phyloP scores from a whole-genome alignment of 805 yeast species.

The Wickerhamomyces xylosicus region DNA sequence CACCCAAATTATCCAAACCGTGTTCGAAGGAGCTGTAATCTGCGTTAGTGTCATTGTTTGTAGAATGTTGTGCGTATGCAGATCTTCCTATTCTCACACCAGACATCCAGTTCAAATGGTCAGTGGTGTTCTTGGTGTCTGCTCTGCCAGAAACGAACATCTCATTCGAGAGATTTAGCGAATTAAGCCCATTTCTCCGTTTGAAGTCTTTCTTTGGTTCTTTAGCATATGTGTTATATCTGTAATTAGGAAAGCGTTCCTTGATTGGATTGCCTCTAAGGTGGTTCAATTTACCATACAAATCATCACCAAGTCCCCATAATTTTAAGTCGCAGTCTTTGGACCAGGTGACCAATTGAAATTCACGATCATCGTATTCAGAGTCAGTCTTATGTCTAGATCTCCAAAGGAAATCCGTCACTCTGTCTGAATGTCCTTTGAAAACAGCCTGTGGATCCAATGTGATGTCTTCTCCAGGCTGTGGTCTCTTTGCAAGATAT shows the following conservation, averaged over 20 bases:
- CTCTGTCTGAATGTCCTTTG: constrained; percentile 75
- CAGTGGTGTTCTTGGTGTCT: constrained; percentile 29
- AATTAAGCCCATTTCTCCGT: too few species aligned
- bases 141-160: constrained; percentile 30
- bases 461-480: constrained; percentile 19
- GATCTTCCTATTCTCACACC: constrained; percentile 60
- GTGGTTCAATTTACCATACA: constrained; percentile 37
- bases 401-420: constrained; percentile 87
- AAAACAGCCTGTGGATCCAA: constrained; percentile 50
- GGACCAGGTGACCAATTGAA: constrained; percentile 90
- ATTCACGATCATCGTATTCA: constrained; percentile 61
- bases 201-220: too few species aligned
- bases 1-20: constrained; percentile 63
- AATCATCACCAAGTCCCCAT: constrained; percentile 56
- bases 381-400: constrained; percentile 36
- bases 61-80: constrained; percentile 18
- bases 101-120: constrained; percentile 85
- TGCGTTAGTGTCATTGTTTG: constrained; percentile 19
- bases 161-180: constrained; percentile 27
- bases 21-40: constrained; percentile 25
- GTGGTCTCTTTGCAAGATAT: constrained; percentile 22
- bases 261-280: constrained; percentile 26
- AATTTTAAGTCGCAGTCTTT: constrained; percentile 75
- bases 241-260: constrained; percentile 22
- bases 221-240: constrained; percentile 37